These are phyloP conservation scores for Arthroderma uncinatum DNA, from an alignment of 2,329 filamentous ascomycete genomes.

Conservation along the genomic window DNA sequence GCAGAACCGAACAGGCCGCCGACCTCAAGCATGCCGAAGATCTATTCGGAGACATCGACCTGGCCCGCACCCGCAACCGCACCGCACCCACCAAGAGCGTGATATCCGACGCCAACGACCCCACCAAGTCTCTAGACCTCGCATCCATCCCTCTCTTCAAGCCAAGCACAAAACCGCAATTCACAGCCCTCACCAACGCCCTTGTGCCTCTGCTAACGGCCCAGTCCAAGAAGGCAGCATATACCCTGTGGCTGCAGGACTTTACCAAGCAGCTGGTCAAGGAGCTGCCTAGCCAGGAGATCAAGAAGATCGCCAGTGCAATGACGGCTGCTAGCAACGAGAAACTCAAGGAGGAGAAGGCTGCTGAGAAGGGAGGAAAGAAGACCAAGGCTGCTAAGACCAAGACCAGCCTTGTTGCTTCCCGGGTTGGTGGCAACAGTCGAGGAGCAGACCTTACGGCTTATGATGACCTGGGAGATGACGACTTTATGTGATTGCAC, in stretches of 20 bases:
- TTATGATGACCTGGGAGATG: constrained; percentile 71
- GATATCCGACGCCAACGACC: constrained; percentile 55
- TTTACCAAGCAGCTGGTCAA: constrained; percentile 78
- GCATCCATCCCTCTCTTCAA: constrained; percentile 74
- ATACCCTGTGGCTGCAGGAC: constrained; percentile 79
- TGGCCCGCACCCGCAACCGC: constrained; percentile 52
- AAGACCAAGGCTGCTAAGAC: constrained; percentile 95
- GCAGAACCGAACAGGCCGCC: constrained; percentile 70
- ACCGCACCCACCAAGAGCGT: constrained; percentile 56
- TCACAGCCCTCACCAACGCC: constrained; percentile 64
- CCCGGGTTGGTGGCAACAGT: constrained; percentile 34
- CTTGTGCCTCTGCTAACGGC: constrained; percentile 65
- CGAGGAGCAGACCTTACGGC: constrained; percentile 56
- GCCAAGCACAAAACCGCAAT: constrained; percentile 76
- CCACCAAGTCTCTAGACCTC: constrained; percentile 70
- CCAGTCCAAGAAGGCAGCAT: constrained; percentile 81
- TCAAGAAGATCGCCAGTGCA: constrained; percentile 86
- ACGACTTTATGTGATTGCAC: constrained; percentile 37
- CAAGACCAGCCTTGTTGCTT: constrained; percentile 66
- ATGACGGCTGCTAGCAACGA: constrained; percentile 90
- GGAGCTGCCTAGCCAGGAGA: constrained; percentile 80
- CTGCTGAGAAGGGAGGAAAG: constrained; percentile 84
- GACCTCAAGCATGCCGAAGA: constrained; percentile 86
- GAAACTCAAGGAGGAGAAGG: constrained; percentile 98
- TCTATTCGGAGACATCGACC: constrained; percentile 66